phyloP scores from a whole-genome alignment of 2,329 filamentous ascomycete genomes.

The Zymoseptoria passerinii region DNA sequence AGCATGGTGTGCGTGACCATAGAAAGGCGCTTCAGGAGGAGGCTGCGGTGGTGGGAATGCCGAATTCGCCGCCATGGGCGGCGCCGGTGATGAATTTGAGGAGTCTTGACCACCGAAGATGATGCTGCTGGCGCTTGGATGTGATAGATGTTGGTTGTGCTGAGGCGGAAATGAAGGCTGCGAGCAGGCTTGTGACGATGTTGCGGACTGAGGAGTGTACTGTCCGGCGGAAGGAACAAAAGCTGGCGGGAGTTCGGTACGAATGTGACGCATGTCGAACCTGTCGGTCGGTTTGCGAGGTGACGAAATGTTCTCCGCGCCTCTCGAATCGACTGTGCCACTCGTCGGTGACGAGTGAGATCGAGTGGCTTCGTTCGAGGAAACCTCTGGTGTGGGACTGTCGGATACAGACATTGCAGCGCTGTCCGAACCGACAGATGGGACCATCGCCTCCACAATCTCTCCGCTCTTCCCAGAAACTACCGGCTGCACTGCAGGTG shows the following conservation, averaged over 20 bases:
- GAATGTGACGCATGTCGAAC: slow-evolving; percentile 22
- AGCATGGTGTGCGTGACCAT: slow-evolving; percentile 21
- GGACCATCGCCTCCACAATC: neutral
- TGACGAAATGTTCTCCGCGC: slow-evolving; percentile 7
- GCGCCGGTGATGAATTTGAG: slow-evolving; percentile 31
- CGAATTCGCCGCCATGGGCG: slow-evolving; percentile 19
- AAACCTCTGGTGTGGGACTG: slow-evolving; percentile 8
- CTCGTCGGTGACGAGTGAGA: slow-evolving; percentile 3
- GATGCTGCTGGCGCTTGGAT: slow-evolving; percentile 25
- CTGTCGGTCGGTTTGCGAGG: slow-evolving; percentile 15
- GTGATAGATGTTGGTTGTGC: slow-evolving; percentile 13
- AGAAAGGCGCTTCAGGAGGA: slow-evolving; percentile 10
- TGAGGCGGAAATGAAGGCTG: neutral
- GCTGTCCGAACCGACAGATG: slow-evolving; percentile 5
- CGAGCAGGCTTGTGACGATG: slow-evolving; percentile 12
- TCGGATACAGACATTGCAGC: slow-evolving; percentile 12
- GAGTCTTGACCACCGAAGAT: slow-evolving; percentile 35
- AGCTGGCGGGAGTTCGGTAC: slow-evolving; percentile 26
- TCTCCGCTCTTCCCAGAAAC: neutral
- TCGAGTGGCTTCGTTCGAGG: neutral
- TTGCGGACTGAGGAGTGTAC: slow-evolving; percentile 17
- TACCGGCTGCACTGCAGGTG: neutral
- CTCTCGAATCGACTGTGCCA: slow-evolving; percentile 4
- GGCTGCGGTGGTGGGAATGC: slow-evolving; percentile 13
- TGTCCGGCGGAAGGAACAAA: slow-evolving; percentile 25